These are phyloP conservation scores for Pythium myriotylum DNA, from an alignment of 352 stramenopile species.

Conservation along the genomic window DNA sequence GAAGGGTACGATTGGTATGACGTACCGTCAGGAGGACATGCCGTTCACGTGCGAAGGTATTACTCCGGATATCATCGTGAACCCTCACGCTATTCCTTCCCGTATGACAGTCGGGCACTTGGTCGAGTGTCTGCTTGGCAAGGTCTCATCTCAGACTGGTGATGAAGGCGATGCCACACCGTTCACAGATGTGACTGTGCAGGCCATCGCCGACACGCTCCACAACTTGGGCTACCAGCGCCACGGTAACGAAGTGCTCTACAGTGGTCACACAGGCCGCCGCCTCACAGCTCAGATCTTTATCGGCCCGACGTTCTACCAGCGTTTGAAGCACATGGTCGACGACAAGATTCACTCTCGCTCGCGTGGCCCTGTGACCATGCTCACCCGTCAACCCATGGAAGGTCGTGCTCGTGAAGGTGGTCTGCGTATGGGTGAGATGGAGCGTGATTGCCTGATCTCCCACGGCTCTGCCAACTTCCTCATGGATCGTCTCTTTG, in stretches of 20 bases:
- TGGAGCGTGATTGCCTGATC: constrained; percentile 99
- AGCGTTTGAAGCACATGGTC: constrained; percentile 99
- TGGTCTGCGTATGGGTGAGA: constrained; percentile 99
- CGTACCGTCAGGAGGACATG: constrained; percentile 99
- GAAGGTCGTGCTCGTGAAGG: constrained; percentile 98
- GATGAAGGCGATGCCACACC: constrained; percentile 98
- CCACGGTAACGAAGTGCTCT: constrained; percentile 99
- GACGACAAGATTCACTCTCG: constrained; percentile 99
- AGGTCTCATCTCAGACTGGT: constrained; percentile 97
- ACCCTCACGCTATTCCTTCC: constrained; percentile 99
- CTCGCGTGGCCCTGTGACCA: constrained; percentile 93
- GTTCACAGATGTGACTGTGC: constrained; percentile 98
- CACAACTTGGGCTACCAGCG: constrained; percentile 98
- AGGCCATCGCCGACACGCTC: constrained; percentile 95
- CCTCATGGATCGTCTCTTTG: constrained; percentile 99
- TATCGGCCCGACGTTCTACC: constrained; percentile 99
- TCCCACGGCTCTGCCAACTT: constrained; percentile 99
- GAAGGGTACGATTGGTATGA: constrained; percentile 99
- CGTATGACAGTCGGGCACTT: constrained; percentile 99
- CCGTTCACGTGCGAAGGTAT: constrained; percentile 99
- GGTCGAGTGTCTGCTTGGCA: constrained; percentile 99
- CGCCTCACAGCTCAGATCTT: constrained; percentile 97
- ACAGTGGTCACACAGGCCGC: constrained; percentile 99
- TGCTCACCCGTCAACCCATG: constrained; percentile 99
- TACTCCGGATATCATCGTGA: constrained; percentile 99